Evolutionary conservation across 2,329 filamentous ascomycete species (phyloP), one percentile per base, ranked within the genome.

Genomic region (Daldinia sp.): DNA sequence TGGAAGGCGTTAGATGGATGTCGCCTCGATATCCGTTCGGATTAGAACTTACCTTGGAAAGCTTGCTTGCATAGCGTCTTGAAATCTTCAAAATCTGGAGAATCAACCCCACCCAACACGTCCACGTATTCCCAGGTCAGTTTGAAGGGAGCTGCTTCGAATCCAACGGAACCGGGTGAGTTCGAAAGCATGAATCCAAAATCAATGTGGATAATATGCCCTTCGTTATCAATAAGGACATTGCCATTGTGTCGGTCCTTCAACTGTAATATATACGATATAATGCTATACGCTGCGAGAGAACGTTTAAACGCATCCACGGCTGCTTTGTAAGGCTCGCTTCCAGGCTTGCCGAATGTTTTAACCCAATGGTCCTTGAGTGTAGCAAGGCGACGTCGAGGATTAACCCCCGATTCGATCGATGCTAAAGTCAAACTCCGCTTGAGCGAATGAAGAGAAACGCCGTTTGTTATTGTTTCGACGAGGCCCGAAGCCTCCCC

Each of bases 151-250:
- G 93, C 93, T 13, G 93, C 93, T 81, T 96, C 93, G 74, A 96
- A 96, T 2, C 92, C 92, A 77, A 96, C 92, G 7, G 90, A 92
- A 0, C 93, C 93, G 0, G 93, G 93, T 1, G 92, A 94, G 79
- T 96, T 96, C 53, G 92, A 94, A 37, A 96, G 84, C 92, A 96
- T 95, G 78, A 96, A 96, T 62, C 93, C 93, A 79, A 96, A 96
- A 79, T 96, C 93, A 68, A 96, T 96, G 77, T 96, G 93, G 68
- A 96, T 90, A 63, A 95, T 94, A 77, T 96, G 93, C 9, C 93
- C 93, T 78, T 93, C 90, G 75, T 92, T 93, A 79, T 95, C 93
- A 74, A 96, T 92, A 67, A 96, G 86, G 13, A 96, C 91, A 76
- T 96, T 96, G 61, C 93, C 93, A 77, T 96, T 96, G 78, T 96